Percentiles rank a stretch among this genome's conserved stretches.
phyloP scores from a whole-genome alignment of 1,284 basidiomycete species.

The Ceraceosorus bombacis region DNA sequence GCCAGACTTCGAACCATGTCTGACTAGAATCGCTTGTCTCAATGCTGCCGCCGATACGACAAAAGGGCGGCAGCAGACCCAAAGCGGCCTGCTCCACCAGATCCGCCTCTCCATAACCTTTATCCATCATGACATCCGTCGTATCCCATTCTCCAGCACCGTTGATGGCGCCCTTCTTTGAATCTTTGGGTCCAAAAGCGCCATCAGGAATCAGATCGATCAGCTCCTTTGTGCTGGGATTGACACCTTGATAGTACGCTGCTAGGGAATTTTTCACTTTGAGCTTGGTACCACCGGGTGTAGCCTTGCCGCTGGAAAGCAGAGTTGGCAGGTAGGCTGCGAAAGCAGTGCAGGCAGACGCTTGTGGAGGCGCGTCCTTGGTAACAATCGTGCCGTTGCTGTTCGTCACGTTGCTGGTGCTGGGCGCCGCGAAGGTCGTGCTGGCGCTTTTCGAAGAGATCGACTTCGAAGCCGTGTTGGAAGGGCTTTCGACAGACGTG shows the following conservation, averaged over 20 bases:
- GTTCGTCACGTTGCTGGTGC: too few relatives aligned
- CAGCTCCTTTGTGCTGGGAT: slow-evolving; percentile 17
- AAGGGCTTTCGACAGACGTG: too few relatives aligned
- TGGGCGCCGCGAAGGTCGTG: too few relatives aligned
- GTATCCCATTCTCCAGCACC: slow-evolving; percentile 16
- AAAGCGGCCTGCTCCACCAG: slow-evolving; percentile 1
- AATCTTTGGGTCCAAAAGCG: slow-evolving; percentile 14
- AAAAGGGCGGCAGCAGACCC: slow-evolving; percentile 26
- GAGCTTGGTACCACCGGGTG: too few relatives aligned
- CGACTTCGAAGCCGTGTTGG: too few relatives aligned
- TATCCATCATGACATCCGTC: slow-evolving; percentile 16
- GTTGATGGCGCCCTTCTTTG: slow-evolving; percentile 14
- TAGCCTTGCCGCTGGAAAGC: too few relatives aligned
- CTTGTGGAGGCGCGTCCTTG: too few relatives aligned
- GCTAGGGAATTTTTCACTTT: too few relatives aligned
- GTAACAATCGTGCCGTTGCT: too few relatives aligned
- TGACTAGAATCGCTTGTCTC: slow-evolving; percentile 12
- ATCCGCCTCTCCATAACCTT: slow-evolving; percentile 21
- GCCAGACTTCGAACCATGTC: slow-evolving; percentile 25
- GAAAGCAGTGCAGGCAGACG: too few relatives aligned
- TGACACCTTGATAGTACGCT: slow-evolving; percentile 17
- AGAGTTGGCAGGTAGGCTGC: too few relatives aligned
- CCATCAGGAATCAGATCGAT: slow-evolving; percentile 15
- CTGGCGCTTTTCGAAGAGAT: too few relatives aligned
- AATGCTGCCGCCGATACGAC: slow-evolving; percentile 24